Base-by-base conservation (phyloP, 2,329 filamentous ascomycete genomes). In the Nothophoma quercina region DNA sequence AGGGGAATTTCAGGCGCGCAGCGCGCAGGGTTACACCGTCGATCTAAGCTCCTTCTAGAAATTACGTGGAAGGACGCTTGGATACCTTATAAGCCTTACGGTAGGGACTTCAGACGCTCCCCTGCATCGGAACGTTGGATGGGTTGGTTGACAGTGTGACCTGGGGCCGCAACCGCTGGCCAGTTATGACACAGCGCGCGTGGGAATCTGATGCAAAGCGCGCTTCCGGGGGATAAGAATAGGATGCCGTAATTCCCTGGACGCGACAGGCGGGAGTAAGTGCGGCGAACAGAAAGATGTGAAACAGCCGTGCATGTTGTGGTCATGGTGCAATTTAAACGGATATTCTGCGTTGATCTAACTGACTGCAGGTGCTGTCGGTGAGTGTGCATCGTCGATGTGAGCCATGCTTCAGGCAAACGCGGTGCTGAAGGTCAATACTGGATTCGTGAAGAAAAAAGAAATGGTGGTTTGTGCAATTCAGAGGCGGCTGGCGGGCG, bases 11-110 rank as follows among this genome's bases (percentile, higher is more conserved):
- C 32, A 39, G 56, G 59, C 55, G 63, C 63, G 60, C 65, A 60
- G 61, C 47, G 61, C 61, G 60, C 65, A 56, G 55, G 56, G 64
- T 55, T 60, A 62, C 54, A 50, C 48, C 47, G 39, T 39, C 55
- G 53, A 60, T 59, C 49, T 58, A 51, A 52, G 57, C 55, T 51
- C 52, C 62, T 73, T 72, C 66, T 69, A 68, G 68, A 71, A 71
- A 73, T 72, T 73, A 61, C 58, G 50, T 55, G 45, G 71, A 67
- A 71, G 65, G 64, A 59, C 64, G 68, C 69, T 69, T 61, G 67
- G 66, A 56, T 60, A 50, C 36, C 51, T 42, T 48, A 38, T 49
- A 53, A 60, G 64, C 64, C 64, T 67, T 65, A 52, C 29, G 52
- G 64, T 53, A 62, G 54, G 69, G 67, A 62, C 64, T 56, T 50